phyloP scores from a whole-genome alignment of 2,329 filamentous ascomycete genomes.

The Epichloe gansuensis region DNA sequence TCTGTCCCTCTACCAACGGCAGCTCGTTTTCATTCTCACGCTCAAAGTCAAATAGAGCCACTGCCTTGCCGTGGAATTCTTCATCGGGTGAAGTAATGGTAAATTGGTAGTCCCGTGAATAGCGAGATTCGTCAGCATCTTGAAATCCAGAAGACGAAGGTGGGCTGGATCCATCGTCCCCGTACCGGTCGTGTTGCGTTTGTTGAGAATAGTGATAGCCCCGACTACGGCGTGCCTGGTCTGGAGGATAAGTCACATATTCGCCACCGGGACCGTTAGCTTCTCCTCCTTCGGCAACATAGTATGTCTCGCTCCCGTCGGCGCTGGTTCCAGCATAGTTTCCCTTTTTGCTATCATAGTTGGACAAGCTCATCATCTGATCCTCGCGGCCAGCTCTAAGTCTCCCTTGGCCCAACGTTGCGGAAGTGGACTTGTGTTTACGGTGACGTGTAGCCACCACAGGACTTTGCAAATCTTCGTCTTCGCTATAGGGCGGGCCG shows the following conservation, averaged over 20 bases:
- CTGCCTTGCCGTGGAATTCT: slow-evolving; percentile 93
- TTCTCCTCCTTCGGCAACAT: slow-evolving; percentile 55
- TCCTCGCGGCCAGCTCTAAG: slow-evolving; percentile 34
- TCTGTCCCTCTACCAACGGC: slow-evolving; percentile 82
- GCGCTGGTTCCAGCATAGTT: slow-evolving; percentile 53
- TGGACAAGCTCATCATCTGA: slow-evolving; percentile 32
- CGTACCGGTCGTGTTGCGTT: slow-evolving; percentile 36
- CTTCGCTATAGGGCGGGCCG: slow-evolving; percentile 87
- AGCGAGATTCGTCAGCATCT: slow-evolving; percentile 60
- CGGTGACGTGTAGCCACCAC: slow-evolving; percentile 75
- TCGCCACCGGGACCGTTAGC: slow-evolving; percentile 67
- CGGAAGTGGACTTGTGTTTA: slow-evolving; percentile 64
- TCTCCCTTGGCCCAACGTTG: slow-evolving; percentile 29
- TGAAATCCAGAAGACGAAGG: slow-evolving; percentile 45
- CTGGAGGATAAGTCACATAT: slow-evolving; percentile 63
- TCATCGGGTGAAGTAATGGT: slow-evolving; percentile 92
- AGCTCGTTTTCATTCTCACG: slow-evolving; percentile 95
- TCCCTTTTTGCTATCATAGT: slow-evolving; percentile 48
- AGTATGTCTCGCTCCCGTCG: slow-evolving; percentile 64
- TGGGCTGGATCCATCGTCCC: slow-evolving; percentile 39
- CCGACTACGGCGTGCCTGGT: slow-evolving; percentile 45
- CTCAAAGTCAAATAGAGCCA: slow-evolving; percentile 89
- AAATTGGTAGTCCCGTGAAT: slow-evolving; percentile 86
- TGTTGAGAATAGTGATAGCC: slow-evolving; percentile 31
- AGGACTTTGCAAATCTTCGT: slow-evolving; percentile 87